A percentile compares a stretch with the other conserved stretches of the same genome.
Evolutionary conservation across 2,329 filamentous ascomycete genomes (phyloP).

Genomic region (Xylaria digitata): DNA sequence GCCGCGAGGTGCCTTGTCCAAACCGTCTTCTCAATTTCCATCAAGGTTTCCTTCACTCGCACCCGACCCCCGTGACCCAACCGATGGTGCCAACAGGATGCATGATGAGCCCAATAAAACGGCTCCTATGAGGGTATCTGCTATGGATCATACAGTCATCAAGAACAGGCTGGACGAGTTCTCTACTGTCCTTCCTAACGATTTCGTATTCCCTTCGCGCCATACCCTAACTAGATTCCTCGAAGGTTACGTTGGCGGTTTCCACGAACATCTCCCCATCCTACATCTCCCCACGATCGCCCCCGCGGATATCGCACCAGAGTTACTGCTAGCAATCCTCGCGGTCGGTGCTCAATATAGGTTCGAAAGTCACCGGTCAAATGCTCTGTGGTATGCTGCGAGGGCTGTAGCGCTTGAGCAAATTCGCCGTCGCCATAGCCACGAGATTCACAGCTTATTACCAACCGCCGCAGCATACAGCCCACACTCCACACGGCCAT

Average conservation of each 20-base stretch:
- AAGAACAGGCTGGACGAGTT: conserved; percentile 71
- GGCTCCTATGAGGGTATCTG: conserved; percentile 61
- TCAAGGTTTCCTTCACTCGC: conserved; percentile 66
- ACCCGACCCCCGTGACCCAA: conserved; percentile 62
- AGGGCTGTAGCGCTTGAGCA: conserved; percentile 69
- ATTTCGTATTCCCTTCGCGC: conserved; percentile 76
- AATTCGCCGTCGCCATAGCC: conserved; percentile 66
- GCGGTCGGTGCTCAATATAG: conserved; percentile 76
- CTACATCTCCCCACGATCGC: conserved; percentile 75
- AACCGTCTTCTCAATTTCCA: conserved; percentile 64
- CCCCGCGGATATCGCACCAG: conserved; percentile 72
- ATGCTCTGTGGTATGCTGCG: conserved; percentile 71
- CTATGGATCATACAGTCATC: conserved; percentile 65
- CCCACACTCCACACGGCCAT: conserved; percentile 69
- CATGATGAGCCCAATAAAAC: conserved; percentile 57
- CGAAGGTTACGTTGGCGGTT: conserved; percentile 76
- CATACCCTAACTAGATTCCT: conserved; percentile 76
- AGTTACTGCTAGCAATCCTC: conserved; percentile 74
- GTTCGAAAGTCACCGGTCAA: conserved; percentile 68
- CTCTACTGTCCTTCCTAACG: conserved; percentile 67
- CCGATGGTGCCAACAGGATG: conserved; percentile 52
- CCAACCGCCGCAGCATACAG: conserved; percentile 69
- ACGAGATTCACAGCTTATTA: conserved; percentile 66
- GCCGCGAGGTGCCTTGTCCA: conserved; percentile 60
- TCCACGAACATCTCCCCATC: conserved; percentile 68